phyloP scores from a whole-genome alignment of 2,329 filamentous ascomycete genomes.

The Leptodontidium sp. region DNA sequence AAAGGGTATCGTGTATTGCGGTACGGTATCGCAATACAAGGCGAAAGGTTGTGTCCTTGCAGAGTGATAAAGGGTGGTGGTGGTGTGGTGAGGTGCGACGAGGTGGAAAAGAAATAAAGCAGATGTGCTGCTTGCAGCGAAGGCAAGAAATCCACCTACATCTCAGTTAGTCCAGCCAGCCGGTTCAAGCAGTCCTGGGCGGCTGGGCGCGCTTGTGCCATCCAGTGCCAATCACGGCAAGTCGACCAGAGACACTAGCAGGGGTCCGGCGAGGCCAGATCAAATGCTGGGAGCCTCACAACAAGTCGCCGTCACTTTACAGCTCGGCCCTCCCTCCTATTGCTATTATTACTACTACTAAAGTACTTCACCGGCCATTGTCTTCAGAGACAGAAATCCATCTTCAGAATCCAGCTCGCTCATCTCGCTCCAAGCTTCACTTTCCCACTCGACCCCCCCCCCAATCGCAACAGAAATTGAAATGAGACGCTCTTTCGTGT shows the following conservation, averaged over 20 bases:
- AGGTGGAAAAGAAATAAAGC: not conserved
- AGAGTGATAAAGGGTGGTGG: not conserved
- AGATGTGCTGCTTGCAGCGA: slow-evolving; percentile 1
- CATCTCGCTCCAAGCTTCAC: too few species aligned
- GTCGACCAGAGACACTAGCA: not conserved
- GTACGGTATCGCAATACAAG: not conserved
- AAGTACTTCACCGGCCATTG: too few species aligned
- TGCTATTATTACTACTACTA: too few species aligned
- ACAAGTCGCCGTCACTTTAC: not conserved
- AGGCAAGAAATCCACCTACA: not conserved
- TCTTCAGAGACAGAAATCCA: too few species aligned
- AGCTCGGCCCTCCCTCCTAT: too few species aligned
- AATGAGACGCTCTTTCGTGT: slow-evolving; percentile 8
- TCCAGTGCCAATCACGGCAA: not conserved
- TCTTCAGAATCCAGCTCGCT: too few species aligned
- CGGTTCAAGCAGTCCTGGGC: too few species aligned
- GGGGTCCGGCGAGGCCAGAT: slow-evolving; percentile 2
- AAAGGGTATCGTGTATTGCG: not conserved
- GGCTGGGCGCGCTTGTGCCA: too few species aligned
- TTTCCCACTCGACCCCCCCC: too few species aligned
- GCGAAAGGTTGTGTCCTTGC: not conserved
- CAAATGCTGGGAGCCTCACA: slow-evolving; percentile 11
- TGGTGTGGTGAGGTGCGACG: too few species aligned
- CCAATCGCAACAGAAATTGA: too few species aligned
- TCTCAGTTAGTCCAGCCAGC: too few species aligned